Percentiles rank a stretch among this genome's conserved stretches.
Conservation (phyloP, 2,329 filamentous ascomycete genomes). For the Eutypella sp. region DNA sequence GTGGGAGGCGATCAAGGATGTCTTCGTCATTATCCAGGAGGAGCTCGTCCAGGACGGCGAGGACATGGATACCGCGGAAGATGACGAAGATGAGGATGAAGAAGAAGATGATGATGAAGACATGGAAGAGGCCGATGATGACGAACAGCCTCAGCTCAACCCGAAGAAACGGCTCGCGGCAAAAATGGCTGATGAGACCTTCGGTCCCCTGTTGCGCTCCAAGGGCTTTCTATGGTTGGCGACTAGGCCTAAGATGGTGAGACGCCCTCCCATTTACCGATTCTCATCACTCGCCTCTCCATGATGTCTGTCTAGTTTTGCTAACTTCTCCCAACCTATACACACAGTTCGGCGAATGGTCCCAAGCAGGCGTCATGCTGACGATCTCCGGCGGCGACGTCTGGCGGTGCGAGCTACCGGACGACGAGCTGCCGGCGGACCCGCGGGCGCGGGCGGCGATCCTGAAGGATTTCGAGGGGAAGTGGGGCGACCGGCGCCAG, state of each 20-base stretch:
- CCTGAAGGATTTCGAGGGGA: constrained; percentile 44
- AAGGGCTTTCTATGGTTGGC: constrained; percentile 60
- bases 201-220: constrained; percentile 54
- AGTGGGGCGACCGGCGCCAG: constrained; percentile 67
- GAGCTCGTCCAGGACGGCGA: constrained; percentile 31
- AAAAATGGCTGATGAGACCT: constrained; percentile 48
- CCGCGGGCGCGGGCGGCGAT: constrained; percentile 43
- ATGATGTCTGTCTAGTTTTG: not conserved
- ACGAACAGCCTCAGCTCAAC: constrained; percentile 21
- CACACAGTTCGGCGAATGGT: constrained; percentile 51
- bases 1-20: constrained; percentile 40
- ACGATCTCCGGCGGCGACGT: constrained; percentile 50
- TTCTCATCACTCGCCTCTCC: not conserved
- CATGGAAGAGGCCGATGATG: constrained; percentile 18
- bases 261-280: not conserved
- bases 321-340: constrained; percentile 10
- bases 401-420: constrained; percentile 57
- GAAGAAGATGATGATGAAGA: constrained; percentile 26
- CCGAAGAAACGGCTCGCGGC: constrained; percentile 41
- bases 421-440: constrained; percentile 46
- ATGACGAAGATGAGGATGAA: constrained; percentile 27
- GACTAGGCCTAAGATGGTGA: constrained; percentile 45
- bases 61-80: constrained; percentile 20
- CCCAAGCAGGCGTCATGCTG: constrained; percentile 60
- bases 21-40: constrained; percentile 44